Percentiles rank a stretch among this genome's conserved stretches.
These are phyloP conservation scores for Fusarium sp. DNA, from an alignment of 2,329 filamentous ascomycete species.

Conservation along the genomic window DNA sequence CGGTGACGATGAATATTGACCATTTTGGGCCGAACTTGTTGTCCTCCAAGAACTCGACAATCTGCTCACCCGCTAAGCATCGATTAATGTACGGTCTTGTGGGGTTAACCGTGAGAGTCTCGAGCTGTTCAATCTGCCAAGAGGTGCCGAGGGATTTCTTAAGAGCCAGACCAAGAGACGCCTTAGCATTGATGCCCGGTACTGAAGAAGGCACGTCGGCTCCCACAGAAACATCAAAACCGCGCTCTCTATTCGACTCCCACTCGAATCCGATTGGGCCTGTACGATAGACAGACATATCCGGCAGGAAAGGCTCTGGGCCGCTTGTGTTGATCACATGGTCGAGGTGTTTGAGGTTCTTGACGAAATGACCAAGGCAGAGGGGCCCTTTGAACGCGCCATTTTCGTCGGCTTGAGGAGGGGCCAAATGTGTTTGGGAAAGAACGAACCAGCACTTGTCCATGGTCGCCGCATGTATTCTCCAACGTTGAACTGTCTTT, in stretches of 20 bases:
- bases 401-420: neutral
- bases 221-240: neutral
- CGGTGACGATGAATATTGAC: neutral
- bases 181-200: neutral
- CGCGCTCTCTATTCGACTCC: neutral
- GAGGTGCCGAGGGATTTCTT: neutral
- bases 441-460: neutral
- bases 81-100: neutral
- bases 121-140: neutral
- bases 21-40: neutral
- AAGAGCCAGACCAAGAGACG: neutral
- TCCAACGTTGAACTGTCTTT: neutral
- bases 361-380: neutral
- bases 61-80: neutral
- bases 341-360: neutral
- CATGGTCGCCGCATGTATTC: neutral
- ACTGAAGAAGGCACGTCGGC: neutral
- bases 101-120: neutral
- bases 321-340: neutral
- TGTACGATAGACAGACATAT: neutral
- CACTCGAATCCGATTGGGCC: neutral
- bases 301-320: neutral
- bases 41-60: neutral
- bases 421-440: neutral
- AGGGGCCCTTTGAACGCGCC: neutral